Conservation (phyloP, 352 stramenopile genomes). For the Phytophthora europaea region DNA sequence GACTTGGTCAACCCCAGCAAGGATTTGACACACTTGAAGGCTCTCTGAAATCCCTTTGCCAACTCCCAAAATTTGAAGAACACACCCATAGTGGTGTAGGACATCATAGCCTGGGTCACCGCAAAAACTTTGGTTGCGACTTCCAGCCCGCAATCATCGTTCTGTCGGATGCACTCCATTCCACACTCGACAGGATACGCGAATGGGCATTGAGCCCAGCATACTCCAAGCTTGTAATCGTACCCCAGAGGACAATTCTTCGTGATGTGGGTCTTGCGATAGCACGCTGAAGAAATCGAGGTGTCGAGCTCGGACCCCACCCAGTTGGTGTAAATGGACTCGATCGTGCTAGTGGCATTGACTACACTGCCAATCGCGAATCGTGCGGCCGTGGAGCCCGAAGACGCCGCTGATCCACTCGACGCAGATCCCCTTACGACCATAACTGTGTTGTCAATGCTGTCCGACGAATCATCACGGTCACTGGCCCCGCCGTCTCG, state of each 20-base stretch:
- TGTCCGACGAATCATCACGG: background rate
- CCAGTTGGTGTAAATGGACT: slow-evolving; percentile 29
- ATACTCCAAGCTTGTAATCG: slow-evolving; percentile 22
- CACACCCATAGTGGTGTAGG: slow-evolving; percentile 19
- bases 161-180: slow-evolving; percentile 50
- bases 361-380: slow-evolving; percentile 5
- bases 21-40: slow-evolving; percentile 39
- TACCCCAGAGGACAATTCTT: slow-evolving; percentile 27
- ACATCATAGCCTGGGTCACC: slow-evolving; percentile 16
- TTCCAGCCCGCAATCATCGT: slow-evolving; percentile 38
- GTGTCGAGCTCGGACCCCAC: slow-evolving; percentile 9
- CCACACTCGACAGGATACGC: slow-evolving; percentile 47
- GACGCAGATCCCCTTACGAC: background rate
- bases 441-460: background rate
- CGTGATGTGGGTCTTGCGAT: slow-evolving; percentile 33
- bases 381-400: background rate
- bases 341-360: slow-evolving; percentile 19
- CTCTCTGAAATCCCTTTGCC: slow-evolving; percentile 13
- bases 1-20: slow-evolving; percentile 37
- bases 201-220: slow-evolving; percentile 50
- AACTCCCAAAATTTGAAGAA: slow-evolving; percentile 28
- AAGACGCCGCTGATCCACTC: background rate
- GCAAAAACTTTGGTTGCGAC: slow-evolving; percentile 22
- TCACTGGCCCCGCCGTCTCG: background rate
- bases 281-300: slow-evolving; percentile 27